Conservation (phyloP, 768 basidiomycete species). For the Tulasnella sp. region DNA sequence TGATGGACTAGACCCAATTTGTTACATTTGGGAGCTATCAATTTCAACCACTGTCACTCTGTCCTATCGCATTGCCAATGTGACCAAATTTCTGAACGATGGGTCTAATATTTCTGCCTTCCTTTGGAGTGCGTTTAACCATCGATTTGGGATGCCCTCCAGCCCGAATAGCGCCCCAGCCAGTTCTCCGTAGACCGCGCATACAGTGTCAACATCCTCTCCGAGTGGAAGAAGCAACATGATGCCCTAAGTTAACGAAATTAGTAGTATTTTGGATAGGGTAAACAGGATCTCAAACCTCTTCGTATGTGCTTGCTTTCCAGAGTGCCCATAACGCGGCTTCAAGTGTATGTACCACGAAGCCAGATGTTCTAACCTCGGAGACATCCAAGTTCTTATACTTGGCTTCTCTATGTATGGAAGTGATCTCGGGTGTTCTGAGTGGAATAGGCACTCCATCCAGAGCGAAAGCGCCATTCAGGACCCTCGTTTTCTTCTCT, state of each 20-base stretch:
- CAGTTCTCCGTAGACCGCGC: conserved; percentile 16
- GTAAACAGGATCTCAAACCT: conserved; percentile 1
- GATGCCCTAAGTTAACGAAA: conserved; percentile 7
- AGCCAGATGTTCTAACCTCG: conserved; percentile 14
- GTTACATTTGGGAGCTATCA: too few relatives aligned
- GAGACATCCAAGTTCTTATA: conserved; percentile 12
- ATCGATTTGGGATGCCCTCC: conserved; percentile 14
- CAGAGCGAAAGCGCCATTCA: conserved; percentile 1
- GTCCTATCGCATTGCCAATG: too few relatives aligned
- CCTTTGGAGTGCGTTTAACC: conserved; percentile 13
- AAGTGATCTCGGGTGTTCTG: neutral
- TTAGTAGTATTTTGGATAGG: neutral
- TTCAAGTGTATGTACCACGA: conserved; percentile 16
- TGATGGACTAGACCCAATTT: too few relatives aligned
- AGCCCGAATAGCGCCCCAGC: conserved; percentile 16
- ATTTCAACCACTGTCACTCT: too few relatives aligned
- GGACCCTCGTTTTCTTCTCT: conserved; percentile 10
- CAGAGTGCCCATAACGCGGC: conserved; percentile 17
- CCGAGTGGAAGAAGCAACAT: conserved; percentile 14
- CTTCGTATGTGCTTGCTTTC: conserved; percentile 14
- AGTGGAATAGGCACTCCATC: neutral
- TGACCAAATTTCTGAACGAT: neutral
- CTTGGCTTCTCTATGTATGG: neutral
- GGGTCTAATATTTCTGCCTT: conserved; percentile 2
- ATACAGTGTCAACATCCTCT: conserved; percentile 17